Conservation (phyloP, 1,139 yeast species). For the Kodamaea arcana region DNA sequence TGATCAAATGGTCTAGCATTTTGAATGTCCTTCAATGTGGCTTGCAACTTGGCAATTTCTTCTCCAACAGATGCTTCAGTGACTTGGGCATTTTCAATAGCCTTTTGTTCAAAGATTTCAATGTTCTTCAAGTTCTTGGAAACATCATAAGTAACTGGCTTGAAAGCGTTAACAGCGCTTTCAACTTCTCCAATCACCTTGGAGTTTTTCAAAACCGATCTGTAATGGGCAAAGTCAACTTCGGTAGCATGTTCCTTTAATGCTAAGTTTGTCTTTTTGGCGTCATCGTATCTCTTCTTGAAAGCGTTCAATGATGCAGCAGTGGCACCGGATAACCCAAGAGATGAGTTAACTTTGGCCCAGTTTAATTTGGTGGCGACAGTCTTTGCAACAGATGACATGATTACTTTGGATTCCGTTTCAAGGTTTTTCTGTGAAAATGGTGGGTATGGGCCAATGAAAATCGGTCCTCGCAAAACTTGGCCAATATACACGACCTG, state of each 20-base stretch:
- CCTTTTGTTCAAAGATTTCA: conserved; percentile 91
- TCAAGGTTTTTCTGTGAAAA: conserved; percentile 4
- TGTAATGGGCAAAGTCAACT: conserved; percentile 82
- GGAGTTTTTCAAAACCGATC: conserved; percentile 73
- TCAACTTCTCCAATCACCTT: conserved; percentile 80
- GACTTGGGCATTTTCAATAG: conserved; percentile 90
- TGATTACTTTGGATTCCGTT: conserved; percentile 10
- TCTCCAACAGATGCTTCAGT: conserved; percentile 86
- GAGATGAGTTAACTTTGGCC: conserved; percentile 83
- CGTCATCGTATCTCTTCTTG: conserved; percentile 98
- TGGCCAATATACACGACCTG: no score
- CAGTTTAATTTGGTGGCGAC: conserved; percentile 91
- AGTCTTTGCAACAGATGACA: conserved; percentile 54
- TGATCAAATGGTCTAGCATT: conserved; percentile 97
- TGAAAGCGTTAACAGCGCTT: conserved; percentile 67
- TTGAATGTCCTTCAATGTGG: conserved; percentile 89
- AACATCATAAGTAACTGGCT: conserved; percentile 82
- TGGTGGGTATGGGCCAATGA: no score
- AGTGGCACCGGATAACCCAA: conserved; percentile 91
- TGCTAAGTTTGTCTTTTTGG: conserved; percentile 73
- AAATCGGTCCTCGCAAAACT: no score
- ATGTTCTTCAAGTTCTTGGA: conserved; percentile 88
- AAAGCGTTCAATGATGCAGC: conserved; percentile 83
- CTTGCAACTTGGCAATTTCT: conserved; percentile 81
- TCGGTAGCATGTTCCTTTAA: conserved; percentile 67